These are phyloP conservation scores for Periconia sp. DNA, from an alignment of 2,329 filamentous ascomycete species.

Conservation along the genomic window DNA sequence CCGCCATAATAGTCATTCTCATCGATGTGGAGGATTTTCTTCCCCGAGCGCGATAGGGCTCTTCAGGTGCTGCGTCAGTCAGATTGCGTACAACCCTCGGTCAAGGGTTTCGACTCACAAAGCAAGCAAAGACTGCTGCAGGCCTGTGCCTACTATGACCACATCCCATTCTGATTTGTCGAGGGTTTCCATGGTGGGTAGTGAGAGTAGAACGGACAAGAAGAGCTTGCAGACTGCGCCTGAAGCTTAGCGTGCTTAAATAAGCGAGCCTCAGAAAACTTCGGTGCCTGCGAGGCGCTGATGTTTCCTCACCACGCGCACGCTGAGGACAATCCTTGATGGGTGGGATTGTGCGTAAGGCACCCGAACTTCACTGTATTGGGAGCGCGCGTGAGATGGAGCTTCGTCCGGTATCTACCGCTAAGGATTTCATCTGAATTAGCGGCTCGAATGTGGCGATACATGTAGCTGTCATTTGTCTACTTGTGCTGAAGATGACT, in stretches of 20 bases:
- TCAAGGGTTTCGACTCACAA: constrained; percentile 50
- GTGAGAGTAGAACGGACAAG: constrained; percentile 22
- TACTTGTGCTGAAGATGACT: no score
- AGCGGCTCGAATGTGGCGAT: constrained; percentile 59
- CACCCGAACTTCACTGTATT: constrained; percentile 53
- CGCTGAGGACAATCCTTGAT: constrained; percentile 41
- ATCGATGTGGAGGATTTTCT: constrained; percentile 90
- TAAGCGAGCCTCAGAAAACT: constrained; percentile 38
- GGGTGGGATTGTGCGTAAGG: constrained; percentile 42
- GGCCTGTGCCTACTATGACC: constrained; percentile 59
- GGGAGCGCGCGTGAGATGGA: constrained; percentile 52
- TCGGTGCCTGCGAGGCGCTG: constrained; percentile 10
- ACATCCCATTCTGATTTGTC: constrained; percentile 59
- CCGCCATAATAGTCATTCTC: constrained; percentile 88
- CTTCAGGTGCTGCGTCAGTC: constrained; percentile 77
- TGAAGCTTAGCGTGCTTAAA: constrained; percentile 36
- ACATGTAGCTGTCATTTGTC: constrained; percentile 36
- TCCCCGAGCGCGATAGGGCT: constrained; percentile 88
- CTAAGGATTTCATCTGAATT: constrained; percentile 56
- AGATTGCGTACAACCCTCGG: constrained; percentile 56
- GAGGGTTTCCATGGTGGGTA: constrained; percentile 55
- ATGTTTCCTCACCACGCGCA: constrained; percentile 38
- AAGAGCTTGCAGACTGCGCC: constrained; percentile 27
- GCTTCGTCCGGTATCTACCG: constrained; percentile 59
- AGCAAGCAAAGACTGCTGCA: constrained; percentile 60